Evolutionary conservation across 192 early-diverging fungal species (phyloP).

Genomic region (Rhizoclosmatium sp.): DNA sequence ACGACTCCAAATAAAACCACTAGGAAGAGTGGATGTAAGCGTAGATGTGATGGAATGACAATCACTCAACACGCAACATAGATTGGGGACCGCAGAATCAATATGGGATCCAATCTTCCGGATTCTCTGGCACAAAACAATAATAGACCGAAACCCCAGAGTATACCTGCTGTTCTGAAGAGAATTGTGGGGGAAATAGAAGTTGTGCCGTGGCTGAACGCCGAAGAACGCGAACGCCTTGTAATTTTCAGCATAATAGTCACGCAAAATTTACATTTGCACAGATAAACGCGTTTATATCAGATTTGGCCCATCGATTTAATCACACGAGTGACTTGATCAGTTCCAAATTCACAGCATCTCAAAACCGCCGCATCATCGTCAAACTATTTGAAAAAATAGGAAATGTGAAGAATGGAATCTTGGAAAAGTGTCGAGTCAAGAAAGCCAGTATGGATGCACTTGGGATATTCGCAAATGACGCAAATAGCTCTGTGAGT

Average conservation of each 20-base stretch:
- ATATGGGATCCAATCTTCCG: slow-evolving; percentile 8
- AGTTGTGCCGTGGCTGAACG: slow-evolving; percentile 41
- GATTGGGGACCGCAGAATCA: slow-evolving; percentile 14
- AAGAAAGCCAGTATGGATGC: slow-evolving; percentile 42
- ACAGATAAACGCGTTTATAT: slow-evolving; percentile 55
- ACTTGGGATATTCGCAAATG: slow-evolving; percentile 39
- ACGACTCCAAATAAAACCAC: slow-evolving; percentile 42
- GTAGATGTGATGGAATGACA: background rate
- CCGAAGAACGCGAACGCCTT: slow-evolving; percentile 42
- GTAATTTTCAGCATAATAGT: slow-evolving; percentile 2
- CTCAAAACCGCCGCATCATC: slow-evolving; percentile 45
- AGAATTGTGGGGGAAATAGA: slow-evolving; percentile 49
- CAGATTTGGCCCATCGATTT: slow-evolving; percentile 51
- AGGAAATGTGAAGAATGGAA: slow-evolving; percentile 32
- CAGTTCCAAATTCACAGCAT: slow-evolving; percentile 25
- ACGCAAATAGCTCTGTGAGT: slow-evolving; percentile 31
- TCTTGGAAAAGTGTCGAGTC: slow-evolving; percentile 45
- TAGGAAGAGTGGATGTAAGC: slow-evolving; percentile 48
- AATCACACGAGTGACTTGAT: slow-evolving; percentile 48
- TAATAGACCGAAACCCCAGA: slow-evolving; percentile 5
- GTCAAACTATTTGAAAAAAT: slow-evolving; percentile 52
- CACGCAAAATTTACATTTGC: background rate
- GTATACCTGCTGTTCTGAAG: slow-evolving; percentile 38
- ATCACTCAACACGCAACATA: background rate
- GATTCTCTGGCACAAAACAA: slow-evolving; percentile 23